Conservation (phyloP, 2,329 filamentous ascomycete species). For the Magnaporthiopsis incrustans region DNA sequence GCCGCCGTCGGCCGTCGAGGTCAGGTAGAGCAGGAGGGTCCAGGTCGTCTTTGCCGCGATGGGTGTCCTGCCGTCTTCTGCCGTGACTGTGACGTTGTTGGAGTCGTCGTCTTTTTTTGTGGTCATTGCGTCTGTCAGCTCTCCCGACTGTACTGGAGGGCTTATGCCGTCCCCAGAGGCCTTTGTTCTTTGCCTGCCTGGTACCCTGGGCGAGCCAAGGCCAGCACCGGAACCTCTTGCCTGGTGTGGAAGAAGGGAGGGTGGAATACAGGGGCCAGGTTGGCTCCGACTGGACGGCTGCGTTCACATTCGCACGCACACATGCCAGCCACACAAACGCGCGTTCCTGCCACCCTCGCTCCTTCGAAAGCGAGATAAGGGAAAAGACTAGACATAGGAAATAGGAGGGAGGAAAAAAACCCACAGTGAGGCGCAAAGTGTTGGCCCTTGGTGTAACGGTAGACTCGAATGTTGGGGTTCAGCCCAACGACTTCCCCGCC, state of each 20-base stretch:
- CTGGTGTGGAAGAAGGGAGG: neutral
- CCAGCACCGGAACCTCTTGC: neutral
- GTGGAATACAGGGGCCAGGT: neutral
- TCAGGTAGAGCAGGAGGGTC: conserved; percentile 85
- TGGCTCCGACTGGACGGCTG: neutral
- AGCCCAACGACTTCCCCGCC: conserved; percentile 76
- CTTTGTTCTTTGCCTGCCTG: no score
- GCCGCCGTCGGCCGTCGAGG: conserved; percentile 57
- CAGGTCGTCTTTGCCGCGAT: conserved; percentile 68
- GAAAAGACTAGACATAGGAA: conserved; percentile 1
- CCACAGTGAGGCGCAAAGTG: conserved; percentile 90
- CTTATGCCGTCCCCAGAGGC: no score
- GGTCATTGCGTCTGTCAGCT: neutral
- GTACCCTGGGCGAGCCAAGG: neutral
- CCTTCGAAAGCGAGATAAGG: neutral
- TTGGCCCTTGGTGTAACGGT: conserved; percentile 77
- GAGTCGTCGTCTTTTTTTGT: conserved; percentile 68
- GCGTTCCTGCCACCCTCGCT: no score
- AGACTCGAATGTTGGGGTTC: conserved; percentile 83
- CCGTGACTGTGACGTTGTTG: conserved; percentile 58
- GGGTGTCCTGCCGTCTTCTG: conserved; percentile 23
- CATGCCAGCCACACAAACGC: neutral
- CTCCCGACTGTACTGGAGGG: no score
- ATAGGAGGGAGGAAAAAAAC: conserved; percentile 24
- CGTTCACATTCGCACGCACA: neutral